These are phyloP conservation scores for Gracilaria domingensis DNA, from an alignment of 23 red algal genomes.

Conservation along the genomic window DNA sequence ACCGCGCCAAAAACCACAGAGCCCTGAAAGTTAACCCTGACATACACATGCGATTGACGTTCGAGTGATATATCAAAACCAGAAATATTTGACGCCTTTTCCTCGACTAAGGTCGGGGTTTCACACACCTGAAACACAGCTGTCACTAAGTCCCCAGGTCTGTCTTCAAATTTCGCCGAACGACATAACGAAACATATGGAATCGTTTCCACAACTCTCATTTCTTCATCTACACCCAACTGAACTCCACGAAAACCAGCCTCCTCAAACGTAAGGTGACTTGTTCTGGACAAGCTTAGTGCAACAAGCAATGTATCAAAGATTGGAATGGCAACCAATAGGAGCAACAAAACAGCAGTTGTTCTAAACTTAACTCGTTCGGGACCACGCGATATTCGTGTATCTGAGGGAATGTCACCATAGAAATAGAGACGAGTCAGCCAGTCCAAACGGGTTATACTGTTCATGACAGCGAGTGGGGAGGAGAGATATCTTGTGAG, in stretches of 20 bases:
- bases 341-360: slow-evolving; percentile 12
- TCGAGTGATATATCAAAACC: slow-evolving; percentile 18
- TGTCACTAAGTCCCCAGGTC: background rate
- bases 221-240: slow-evolving; percentile 8
- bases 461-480: slow-evolving; percentile 38
- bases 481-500: slow-evolving; percentile 27
- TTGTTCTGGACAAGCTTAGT: slow-evolving; percentile 11
- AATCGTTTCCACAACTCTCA: slow-evolving; percentile 22
- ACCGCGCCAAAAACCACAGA: background rate
- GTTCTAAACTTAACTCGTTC: slow-evolving; percentile 23
- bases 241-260: slow-evolving; percentile 6
- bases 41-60: background rate
- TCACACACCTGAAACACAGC: slow-evolving; percentile 30
- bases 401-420: slow-evolving; percentile 18
- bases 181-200: slow-evolving; percentile 12
- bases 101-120: slow-evolving; percentile 7
- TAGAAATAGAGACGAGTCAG: slow-evolving; percentile 21
- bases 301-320: slow-evolving; percentile 18
- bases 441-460: slow-evolving; percentile 7
- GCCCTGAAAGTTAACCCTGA: slow-evolving; percentile 3
- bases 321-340: slow-evolving; percentile 1
- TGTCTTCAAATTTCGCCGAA: slow-evolving; percentile 17
- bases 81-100: background rate
- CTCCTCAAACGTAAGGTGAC: background rate
- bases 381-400: slow-evolving; percentile 13